These are phyloP conservation scores for Xeromyces bisporus DNA, from an alignment of 495 filamentous ascomycete species.

Conservation along the genomic window DNA sequence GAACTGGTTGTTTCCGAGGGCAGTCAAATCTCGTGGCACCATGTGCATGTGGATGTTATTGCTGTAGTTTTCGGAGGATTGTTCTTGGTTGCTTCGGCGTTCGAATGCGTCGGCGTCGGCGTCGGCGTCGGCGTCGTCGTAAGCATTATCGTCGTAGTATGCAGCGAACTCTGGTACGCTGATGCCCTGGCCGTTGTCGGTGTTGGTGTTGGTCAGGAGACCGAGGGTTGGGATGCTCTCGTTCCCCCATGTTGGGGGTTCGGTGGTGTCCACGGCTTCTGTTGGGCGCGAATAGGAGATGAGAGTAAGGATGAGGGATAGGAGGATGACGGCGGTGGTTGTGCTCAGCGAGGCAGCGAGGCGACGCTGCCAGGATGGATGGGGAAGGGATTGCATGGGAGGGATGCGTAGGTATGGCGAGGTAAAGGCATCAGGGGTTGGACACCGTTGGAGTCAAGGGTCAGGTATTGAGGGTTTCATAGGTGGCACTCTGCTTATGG, in stretches of 20 bases:
- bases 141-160: too few relatives aligned
- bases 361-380: conserved; percentile 50
- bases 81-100: neutral
- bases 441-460: too few relatives aligned
- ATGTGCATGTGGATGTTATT: too few relatives aligned
- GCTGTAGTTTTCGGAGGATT: conserved; percentile 12
- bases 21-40: conserved; percentile 24
- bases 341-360: conserved; percentile 46
- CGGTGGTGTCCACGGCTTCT: too few relatives aligned
- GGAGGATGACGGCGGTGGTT: conserved; percentile 33
- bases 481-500: too few relatives aligned
- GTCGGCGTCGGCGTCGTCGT: conserved; percentile 38
- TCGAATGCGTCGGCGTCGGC: conserved; percentile 8
- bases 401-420: conserved; percentile 3
- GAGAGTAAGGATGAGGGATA: conserved; percentile 38
- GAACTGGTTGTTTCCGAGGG: conserved; percentile 49
- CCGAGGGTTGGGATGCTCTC: too few relatives aligned
- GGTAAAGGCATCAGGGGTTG: conserved; percentile 2
- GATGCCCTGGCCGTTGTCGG: conserved; percentile 12
- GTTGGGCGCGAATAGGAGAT: too few relatives aligned
- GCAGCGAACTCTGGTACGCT: too few relatives aligned
- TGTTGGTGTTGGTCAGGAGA: conserved; percentile 41
- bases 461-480: too few relatives aligned
- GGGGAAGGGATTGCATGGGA: conserved; percentile 38
- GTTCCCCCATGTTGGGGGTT: too few relatives aligned